Percentiles rank a stretch among this genome's conserved stretches.
These are phyloP conservation scores for Phyllosticta capitalensis DNA, from an alignment of 2,329 filamentous ascomycete species.

Conservation along the genomic window DNA sequence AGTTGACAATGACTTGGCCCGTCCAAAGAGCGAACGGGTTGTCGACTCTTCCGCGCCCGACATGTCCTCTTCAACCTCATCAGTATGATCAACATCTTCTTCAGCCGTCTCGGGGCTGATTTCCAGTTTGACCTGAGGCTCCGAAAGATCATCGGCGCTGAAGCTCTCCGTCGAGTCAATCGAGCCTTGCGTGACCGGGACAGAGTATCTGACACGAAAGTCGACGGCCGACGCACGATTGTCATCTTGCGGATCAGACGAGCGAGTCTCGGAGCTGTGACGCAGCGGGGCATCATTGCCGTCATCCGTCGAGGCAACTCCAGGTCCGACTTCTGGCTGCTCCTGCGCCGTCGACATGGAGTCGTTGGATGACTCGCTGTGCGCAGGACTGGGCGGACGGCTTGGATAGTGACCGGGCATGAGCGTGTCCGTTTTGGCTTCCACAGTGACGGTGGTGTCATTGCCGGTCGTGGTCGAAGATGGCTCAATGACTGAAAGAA, in stretches of 20 bases:
- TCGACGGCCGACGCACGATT: conserved; percentile 19
- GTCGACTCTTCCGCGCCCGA: conserved; percentile 9
- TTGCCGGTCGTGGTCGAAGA: conserved; percentile 17
- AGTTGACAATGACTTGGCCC: conserved; percentile 5
- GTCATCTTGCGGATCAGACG: neutral
- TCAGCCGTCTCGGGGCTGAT: neutral
- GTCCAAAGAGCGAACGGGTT: neutral
- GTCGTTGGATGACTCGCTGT: neutral
- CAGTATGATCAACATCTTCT: conserved; percentile 1
- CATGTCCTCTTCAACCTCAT: neutral
- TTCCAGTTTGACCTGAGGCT: conserved; percentile 16
- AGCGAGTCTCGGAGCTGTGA: neutral
- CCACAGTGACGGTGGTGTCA: conserved; percentile 13
- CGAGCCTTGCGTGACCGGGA: conserved; percentile 19
- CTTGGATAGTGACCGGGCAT: neutral
- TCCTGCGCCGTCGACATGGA: conserved; percentile 5
- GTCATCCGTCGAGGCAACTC: neutral
- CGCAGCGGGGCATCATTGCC: neutral
- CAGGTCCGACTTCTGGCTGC: neutral
- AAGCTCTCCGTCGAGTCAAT: neutral
- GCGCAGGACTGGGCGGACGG: neutral
- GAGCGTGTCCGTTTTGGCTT: conserved; percentile 4
- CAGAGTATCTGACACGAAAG: conserved; percentile 21
- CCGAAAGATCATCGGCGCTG: neutral
- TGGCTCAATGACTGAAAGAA: conserved; percentile 21